Conservation (phyloP, 176 grass and related monocot species). For the Aegilops umbellulata region DNA sequence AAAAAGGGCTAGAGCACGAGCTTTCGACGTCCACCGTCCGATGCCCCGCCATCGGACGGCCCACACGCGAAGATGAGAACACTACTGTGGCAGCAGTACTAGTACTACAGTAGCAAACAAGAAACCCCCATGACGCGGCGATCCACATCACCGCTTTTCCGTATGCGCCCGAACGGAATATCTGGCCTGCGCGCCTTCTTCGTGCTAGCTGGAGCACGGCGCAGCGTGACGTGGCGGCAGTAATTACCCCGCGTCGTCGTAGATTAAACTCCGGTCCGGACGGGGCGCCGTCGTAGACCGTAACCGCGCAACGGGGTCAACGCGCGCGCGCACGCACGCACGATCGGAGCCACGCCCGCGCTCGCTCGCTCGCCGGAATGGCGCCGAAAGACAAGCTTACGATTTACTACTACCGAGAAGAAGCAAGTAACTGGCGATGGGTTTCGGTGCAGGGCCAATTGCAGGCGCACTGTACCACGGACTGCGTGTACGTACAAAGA, state of each 20-base stretch:
- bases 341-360: not conserved
- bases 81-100: no score
- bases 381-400: not conserved
- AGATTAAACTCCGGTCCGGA: no score
- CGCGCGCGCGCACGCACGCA: no score
- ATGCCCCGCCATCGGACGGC: not conserved
- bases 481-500: not conserved
- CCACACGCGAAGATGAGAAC: no score
- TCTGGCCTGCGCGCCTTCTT: no score
- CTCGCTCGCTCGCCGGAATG: not conserved
- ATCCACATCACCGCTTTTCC: not conserved
- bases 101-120: not conserved
- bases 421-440: not conserved
- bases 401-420: no score
- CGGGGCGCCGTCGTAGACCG: no score
- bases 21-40: no score
- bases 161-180: not conserved
- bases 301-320: no score
- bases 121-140: not conserved
- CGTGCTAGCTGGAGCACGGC: no score
- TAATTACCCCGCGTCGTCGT: no score
- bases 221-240: no score
- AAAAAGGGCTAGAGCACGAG: not conserved
- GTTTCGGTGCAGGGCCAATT: slow-evolving; percentile 19
- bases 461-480: not conserved